These are phyloP conservation scores for Quercus lobata DNA, from an alignment of 331 rosid species.

Conservation along the genomic window DNA sequence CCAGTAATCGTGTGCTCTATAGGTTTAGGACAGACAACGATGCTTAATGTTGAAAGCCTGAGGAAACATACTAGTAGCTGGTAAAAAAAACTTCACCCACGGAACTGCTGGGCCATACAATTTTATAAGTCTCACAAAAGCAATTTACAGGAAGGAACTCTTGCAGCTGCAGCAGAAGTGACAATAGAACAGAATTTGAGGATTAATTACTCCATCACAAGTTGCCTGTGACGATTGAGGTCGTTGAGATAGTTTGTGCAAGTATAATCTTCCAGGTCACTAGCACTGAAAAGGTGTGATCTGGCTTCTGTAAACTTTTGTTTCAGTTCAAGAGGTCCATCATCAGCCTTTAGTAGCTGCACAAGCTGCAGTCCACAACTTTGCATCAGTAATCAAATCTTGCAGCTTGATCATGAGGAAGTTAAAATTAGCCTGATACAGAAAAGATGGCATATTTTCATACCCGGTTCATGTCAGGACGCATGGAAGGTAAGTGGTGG, in stretches of 20 bases:
- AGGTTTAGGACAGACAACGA: slow-evolving; percentile 18
- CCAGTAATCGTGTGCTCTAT: slow-evolving; percentile 4
- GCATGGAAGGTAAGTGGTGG: slow-evolving; percentile 55
- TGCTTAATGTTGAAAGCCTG: slow-evolving; percentile 7
- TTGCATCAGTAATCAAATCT: neutral
- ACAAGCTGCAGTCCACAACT: slow-evolving; percentile 37
- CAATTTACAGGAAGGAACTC: slow-evolving; percentile 4
- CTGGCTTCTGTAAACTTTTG: slow-evolving; percentile 25
- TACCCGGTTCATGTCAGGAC: slow-evolving; percentile 82
- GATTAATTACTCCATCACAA: slow-evolving; percentile 71
- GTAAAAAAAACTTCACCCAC: slow-evolving; percentile 6
- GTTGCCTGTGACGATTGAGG: slow-evolving; percentile 76
- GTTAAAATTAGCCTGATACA: neutral
- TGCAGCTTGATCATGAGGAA: neutral
- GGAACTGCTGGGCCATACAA: slow-evolving; percentile 9
- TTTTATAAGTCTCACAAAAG: slow-evolving; percentile 22
- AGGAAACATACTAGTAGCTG: slow-evolving; percentile 6
- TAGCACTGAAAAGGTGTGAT: slow-evolving; percentile 57
- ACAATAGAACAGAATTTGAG: neutral
- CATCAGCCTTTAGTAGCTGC: slow-evolving; percentile 64
- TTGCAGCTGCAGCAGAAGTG: slow-evolving; percentile 10
- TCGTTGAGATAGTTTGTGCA: slow-evolving; percentile 77
- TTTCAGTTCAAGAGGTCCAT: slow-evolving; percentile 30
- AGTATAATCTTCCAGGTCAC: slow-evolving; percentile 84
- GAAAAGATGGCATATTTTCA: neutral